phyloP scores from a whole-genome alignment of 2,329 filamentous ascomycete genomes.

The Alternaria alternata region DNA sequence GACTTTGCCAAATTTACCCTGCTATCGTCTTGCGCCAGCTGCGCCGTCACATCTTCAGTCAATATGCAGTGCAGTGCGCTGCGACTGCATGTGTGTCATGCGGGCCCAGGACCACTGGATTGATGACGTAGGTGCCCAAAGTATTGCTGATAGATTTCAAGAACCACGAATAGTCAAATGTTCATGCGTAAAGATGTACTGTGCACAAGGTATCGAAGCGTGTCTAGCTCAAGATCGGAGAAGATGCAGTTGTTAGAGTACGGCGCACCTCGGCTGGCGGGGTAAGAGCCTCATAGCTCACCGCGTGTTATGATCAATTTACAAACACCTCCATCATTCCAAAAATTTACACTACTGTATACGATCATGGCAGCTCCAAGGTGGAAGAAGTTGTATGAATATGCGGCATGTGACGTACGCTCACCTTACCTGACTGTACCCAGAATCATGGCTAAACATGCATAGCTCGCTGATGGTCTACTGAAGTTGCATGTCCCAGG shows the following conservation, averaged over 20 bases:
- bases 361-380: slow-evolving; percentile 34
- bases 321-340: background rate
- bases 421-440: background rate
- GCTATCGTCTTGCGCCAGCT: background rate
- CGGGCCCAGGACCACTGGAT: no score
- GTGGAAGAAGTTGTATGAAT: slow-evolving; percentile 44
- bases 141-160: no score
- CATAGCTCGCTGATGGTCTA: slow-evolving; percentile 70
- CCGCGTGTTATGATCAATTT: background rate
- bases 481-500: slow-evolving; percentile 72
- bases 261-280: slow-evolving; percentile 17
- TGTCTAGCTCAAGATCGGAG: background rate
- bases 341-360: background rate
- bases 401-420: slow-evolving; percentile 47
- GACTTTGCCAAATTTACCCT: background rate
- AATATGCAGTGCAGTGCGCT: background rate
- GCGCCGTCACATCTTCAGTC: background rate
- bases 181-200: no score
- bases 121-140: background rate
- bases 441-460: slow-evolving; percentile 15
- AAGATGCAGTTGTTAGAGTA: background rate
- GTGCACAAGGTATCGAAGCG: background rate
- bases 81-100: no score
- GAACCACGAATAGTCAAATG: background rate
- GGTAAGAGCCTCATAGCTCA: slow-evolving; percentile 6